These are phyloP conservation scores for Ceratocystis smalleyi DNA, from an alignment of 2,329 filamentous ascomycete genomes.

Conservation along the genomic window DNA sequence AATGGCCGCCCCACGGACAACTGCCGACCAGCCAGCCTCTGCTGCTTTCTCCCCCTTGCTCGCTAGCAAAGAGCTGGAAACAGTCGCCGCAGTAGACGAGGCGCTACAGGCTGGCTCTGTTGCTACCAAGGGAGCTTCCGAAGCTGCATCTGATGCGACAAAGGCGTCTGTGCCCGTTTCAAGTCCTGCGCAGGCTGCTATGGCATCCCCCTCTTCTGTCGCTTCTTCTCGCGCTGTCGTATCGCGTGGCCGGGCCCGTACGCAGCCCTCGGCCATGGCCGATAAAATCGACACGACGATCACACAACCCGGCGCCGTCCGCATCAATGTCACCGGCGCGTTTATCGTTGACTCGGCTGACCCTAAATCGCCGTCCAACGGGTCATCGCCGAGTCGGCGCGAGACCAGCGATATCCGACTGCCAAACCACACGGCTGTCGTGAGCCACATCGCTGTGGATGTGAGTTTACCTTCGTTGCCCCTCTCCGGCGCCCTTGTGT, in stretches of 20 bases:
- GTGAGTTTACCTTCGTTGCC: conserved; percentile 37
- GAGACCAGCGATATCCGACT: conserved; percentile 90
- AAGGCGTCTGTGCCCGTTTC: too few relatives aligned
- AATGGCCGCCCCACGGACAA: neutral
- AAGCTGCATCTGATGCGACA: too few relatives aligned
- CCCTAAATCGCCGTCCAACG: conserved; percentile 34
- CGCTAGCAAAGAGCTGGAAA: too few relatives aligned
- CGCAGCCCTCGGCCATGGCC: conserved; percentile 23
- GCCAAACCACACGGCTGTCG: conserved; percentile 84
- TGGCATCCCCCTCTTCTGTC: neutral
- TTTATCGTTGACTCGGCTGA: conserved; percentile 80
- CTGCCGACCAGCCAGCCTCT: neutral
- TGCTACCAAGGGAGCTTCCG: neutral
- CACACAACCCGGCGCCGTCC: conserved; percentile 53
- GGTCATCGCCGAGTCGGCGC: conserved; percentile 31
- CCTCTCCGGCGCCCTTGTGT: neutral
- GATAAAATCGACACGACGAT: conserved; percentile 47
- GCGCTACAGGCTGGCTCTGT: too few relatives aligned
- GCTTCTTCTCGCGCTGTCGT: neutral
- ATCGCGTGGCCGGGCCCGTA: conserved; percentile 11
- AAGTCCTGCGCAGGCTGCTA: too few relatives aligned
- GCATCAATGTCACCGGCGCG: conserved; percentile 91
- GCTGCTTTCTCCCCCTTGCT: neutral
- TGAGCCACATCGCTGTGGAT: conserved; percentile 94
- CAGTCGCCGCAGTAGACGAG: too few relatives aligned